Evolutionary conservation across 768 basidiomycete species (phyloP).

Genomic region (Leccinum truebloodii): DNA sequence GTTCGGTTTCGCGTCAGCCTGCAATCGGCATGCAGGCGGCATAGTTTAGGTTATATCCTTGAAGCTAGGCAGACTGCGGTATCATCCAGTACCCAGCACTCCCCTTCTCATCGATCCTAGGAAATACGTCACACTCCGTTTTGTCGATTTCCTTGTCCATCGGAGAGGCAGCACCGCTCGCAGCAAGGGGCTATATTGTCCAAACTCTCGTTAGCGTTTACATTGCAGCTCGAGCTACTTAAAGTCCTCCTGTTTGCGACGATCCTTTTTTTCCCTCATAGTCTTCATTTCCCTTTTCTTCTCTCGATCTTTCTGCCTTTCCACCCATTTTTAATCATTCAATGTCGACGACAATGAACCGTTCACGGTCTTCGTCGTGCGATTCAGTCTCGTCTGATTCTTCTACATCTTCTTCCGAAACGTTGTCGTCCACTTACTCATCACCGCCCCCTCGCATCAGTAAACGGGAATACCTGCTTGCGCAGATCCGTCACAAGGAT

Average conservation of each 20-base stretch:
- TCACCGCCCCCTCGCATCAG: conserved; percentile 43
- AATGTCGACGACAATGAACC: conserved; percentile 13
- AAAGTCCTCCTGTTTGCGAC: conserved; percentile 7
- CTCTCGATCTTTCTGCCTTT: background rate
- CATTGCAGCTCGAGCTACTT: conserved; percentile 20
- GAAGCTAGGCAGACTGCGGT: conserved; percentile 9
- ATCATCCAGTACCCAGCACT: background rate
- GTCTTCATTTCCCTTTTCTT: background rate
- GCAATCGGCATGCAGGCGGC: conserved; percentile 12
- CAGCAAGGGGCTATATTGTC: conserved; percentile 14
- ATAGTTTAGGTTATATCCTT: conserved; percentile 17
- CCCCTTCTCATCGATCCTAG: background rate
- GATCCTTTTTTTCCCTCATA: background rate
- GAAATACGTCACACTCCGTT: background rate
- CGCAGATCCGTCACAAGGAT: conserved; percentile 87
- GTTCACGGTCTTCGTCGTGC: conserved; percentile 22
- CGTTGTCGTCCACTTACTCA: conserved; percentile 37
- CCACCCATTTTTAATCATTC: background rate
- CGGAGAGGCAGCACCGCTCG: conserved; percentile 15
- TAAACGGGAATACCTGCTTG: conserved; percentile 83
- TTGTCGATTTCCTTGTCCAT: conserved; percentile 12
- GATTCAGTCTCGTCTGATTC: conserved; percentile 27
- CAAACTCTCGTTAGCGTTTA: background rate
- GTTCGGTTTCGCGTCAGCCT: conserved; percentile 18
- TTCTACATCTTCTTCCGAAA: conserved; percentile 37